Evolutionary conservation across 2,329 filamentous ascomycete genomes (phyloP), one percentile per base, ranked within the genome.

Genomic region (Clarireedia hainanense): DNA sequence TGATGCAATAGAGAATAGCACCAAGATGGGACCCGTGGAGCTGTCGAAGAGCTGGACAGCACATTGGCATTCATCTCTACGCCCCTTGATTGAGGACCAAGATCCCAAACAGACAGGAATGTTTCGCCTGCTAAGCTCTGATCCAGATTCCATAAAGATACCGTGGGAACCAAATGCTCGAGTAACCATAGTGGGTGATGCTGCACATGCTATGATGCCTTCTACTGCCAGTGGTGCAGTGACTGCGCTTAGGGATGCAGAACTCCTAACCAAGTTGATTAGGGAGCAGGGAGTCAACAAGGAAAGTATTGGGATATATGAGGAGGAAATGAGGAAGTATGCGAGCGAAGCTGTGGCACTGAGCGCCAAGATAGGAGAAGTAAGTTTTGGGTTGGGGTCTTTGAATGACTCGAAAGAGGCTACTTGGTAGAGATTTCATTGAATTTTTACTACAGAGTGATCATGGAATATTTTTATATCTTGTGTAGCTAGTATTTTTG

Each of bases 131-230:
- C 20, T 20, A 15, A 26, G 15, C 4, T 10, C 34, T 4, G 48
- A 56, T 27, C 55, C 56, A 4, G 45, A 43, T 3, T 39, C 26
- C 12, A 30, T 61, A n/a, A 30, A 45, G 10, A 49, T 61, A 7
- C 36, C 53, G 4, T 61, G 60, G 58, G 42, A 45, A 6, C 43
- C 56, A 6, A 24, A 36, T 7, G 64, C 63, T 12, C 52, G 57
- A 7, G 63, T 69, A 5, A 69, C 67, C 34, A 50, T 70, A 6
- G 56, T 63, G 5, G 69, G 69, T 0, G 68, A 70, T 57, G 67
- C 68, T 20, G 65, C 66, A 20, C 69, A 70, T 49, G 64, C 64
- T 15, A 69, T 70, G 69, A 65, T 63, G 20, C 64, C 63, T 1
- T 40, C 55, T n/a, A 61, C 51, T 1, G 64, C 57, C 2, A 53